These are phyloP conservation scores for Chaetomium sp. DNA, from an alignment of 2,329 filamentous ascomycete genomes.

Conservation along the genomic window DNA sequence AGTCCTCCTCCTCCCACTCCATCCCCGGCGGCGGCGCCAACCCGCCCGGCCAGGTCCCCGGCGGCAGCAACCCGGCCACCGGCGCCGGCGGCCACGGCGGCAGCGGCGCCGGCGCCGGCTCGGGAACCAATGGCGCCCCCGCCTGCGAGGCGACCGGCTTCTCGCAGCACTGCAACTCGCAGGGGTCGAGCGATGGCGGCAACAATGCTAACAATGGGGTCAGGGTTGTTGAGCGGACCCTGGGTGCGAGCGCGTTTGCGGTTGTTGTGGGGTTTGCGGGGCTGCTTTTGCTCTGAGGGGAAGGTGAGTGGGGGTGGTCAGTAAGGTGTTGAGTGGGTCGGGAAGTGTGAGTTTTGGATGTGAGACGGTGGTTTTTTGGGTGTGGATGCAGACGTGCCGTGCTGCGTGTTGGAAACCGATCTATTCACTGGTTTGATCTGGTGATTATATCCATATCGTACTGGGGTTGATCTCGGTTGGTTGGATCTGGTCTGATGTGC, in stretches of 20 bases:
- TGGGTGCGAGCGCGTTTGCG: constrained; percentile 44
- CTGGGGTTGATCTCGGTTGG: too few relatives aligned
- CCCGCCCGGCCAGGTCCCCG: constrained; percentile 31
- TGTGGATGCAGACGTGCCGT: not conserved
- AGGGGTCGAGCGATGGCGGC: constrained; percentile 33
- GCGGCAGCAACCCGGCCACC: constrained; percentile 26
- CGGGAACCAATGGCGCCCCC: constrained; percentile 26
- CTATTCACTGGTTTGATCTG: too few relatives aligned
- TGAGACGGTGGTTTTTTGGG: too few relatives aligned
- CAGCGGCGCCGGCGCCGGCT: constrained; percentile 6
- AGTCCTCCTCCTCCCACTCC: constrained; percentile 28
- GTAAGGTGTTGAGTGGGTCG: too few relatives aligned
- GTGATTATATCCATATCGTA: too few relatives aligned
- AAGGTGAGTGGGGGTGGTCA: not conserved
- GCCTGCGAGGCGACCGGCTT: constrained; percentile 46
- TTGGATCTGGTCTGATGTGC: not conserved
- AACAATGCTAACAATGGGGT: constrained; percentile 40
- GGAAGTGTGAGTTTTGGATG: not conserved
- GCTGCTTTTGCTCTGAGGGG: constrained; percentile 32
- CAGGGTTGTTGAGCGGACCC: constrained; percentile 35
- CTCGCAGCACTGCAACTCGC: constrained; percentile 44
- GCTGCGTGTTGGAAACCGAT: not conserved
- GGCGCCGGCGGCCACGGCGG: constrained; percentile 30
- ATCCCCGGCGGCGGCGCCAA: constrained; percentile 39
- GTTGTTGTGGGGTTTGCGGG: constrained; percentile 42